phyloP scores from a whole-genome alignment of 1,139 yeast genomes.

The Candida tropicalis region DNA sequence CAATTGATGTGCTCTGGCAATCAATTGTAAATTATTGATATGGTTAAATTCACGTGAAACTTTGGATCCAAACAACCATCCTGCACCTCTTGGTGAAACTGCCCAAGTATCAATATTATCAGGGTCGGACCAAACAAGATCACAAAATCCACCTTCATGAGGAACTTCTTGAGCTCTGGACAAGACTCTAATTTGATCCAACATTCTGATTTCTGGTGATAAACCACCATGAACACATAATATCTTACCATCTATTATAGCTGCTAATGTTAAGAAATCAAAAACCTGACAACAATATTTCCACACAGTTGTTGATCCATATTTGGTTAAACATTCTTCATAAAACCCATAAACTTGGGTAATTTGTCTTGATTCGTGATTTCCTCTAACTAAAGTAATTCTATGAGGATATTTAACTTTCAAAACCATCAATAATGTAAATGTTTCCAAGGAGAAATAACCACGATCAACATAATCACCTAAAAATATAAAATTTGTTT shows the following conservation, averaged over 20 bases:
- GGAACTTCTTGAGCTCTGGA: slow-evolving; percentile 99
- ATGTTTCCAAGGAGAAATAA: slow-evolving; percentile 88
- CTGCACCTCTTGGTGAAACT: slow-evolving; percentile 98
- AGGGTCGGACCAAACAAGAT: slow-evolving; percentile 96
- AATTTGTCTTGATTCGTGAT: slow-evolving; percentile 92
- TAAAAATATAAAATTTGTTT: slow-evolving; percentile 71
- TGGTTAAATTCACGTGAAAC: slow-evolving; percentile 94
- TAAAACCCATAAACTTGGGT: slow-evolving; percentile 94
- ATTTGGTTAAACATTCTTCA: slow-evolving; percentile 89
- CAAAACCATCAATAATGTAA: slow-evolving; percentile 86
- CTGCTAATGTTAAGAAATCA: slow-evolving; percentile 90
- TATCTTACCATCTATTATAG: slow-evolving; percentile 90
- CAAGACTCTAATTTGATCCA: slow-evolving; percentile 91
- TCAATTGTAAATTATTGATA: slow-evolving; percentile 80
- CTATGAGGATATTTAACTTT: slow-evolving; percentile 87
- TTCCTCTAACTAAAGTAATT: slow-evolving; percentile 87
- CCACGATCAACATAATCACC: slow-evolving; percentile 99
- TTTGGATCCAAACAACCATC: slow-evolving; percentile 93
- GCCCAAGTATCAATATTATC: slow-evolving; percentile 99
- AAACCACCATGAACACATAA: slow-evolving; percentile 96
- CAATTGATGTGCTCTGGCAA: slow-evolving; percentile 96
- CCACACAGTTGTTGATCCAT: slow-evolving; percentile 97
- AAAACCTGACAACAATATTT: slow-evolving; percentile 96
- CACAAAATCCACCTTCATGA: slow-evolving; percentile 98
- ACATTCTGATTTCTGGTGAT: slow-evolving; percentile 96